These are phyloP conservation scores for Tolypocladium inflatum DNA, from an alignment of 2,329 filamentous ascomycete genomes.

Conservation along the genomic window DNA sequence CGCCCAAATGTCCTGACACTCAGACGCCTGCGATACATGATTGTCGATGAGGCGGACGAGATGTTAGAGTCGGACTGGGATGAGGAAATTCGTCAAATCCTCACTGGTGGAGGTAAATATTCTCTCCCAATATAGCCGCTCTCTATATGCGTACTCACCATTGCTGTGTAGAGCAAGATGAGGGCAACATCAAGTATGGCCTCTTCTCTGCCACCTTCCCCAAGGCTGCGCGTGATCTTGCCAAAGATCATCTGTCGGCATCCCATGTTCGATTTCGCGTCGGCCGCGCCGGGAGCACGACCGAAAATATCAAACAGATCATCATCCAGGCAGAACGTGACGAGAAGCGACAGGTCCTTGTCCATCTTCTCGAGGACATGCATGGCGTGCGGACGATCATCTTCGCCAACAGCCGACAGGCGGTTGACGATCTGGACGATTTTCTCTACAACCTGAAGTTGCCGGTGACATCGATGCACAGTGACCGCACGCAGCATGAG, in stretches of 20 bases:
- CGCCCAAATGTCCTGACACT: constrained; percentile 61
- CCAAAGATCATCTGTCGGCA: constrained; percentile 62
- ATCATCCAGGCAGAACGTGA: constrained; percentile 57
- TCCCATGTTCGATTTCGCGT: constrained; percentile 75
- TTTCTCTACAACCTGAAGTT: constrained; percentile 71
- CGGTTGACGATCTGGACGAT: constrained; percentile 79
- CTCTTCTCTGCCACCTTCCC: constrained; percentile 97
- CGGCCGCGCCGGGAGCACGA: constrained; percentile 76
- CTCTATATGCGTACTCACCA: not conserved
- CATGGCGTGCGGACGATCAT: constrained; percentile 73
- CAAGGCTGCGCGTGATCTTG: constrained; percentile 65
- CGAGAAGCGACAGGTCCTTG: constrained; percentile 60
- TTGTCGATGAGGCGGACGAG: constrained; percentile 94
- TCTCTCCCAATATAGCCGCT: not conserved
- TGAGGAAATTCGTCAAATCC: constrained; percentile 62
- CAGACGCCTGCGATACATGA: constrained; percentile 65
- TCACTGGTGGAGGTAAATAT: constrained; percentile 67
- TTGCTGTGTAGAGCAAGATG: constrained; percentile 54
- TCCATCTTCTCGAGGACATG: constrained; percentile 61
- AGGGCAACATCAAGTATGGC: constrained; percentile 59
- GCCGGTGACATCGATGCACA: constrained; percentile 81
- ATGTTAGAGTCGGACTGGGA: constrained; percentile 76
- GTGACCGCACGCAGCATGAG: constrained; percentile 79
- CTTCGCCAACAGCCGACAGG: constrained; percentile 76
- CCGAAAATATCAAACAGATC: constrained; percentile 73